Evolutionary conservation across 2,329 filamentous ascomycete genomes (phyloP).

Genomic region (Trichophaea hybrida): DNA sequence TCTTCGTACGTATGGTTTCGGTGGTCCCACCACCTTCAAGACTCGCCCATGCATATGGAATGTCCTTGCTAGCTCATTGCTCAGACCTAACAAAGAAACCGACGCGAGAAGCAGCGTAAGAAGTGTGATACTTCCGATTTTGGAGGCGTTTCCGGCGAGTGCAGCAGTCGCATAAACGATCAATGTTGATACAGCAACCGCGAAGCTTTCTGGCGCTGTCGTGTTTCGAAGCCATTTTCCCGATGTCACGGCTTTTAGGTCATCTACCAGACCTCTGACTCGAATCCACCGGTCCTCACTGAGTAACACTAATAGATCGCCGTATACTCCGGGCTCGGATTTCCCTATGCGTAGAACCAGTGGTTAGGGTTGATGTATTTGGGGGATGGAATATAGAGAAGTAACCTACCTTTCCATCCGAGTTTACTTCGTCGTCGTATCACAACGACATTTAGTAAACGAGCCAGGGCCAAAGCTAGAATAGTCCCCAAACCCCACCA

Average conservation of each 20-base stretch:
- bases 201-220: slow-evolving; percentile 38
- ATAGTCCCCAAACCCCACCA: slow-evolving; percentile 41
- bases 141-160: slow-evolving; percentile 42
- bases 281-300: slow-evolving; percentile 39
- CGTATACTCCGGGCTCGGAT: slow-evolving; percentile 30
- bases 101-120: slow-evolving; percentile 40
- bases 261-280: slow-evolving; percentile 41
- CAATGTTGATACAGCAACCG: slow-evolving; percentile 42
- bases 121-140: slow-evolving; percentile 40
- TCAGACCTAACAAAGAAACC: slow-evolving; percentile 40
- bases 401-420: slow-evolving; percentile 32
- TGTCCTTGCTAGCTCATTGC: slow-evolving; percentile 38
- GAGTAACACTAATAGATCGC: slow-evolving; percentile 42
- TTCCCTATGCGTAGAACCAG: not conserved
- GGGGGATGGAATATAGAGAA: not conserved
- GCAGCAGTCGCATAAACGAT: slow-evolving; percentile 45
- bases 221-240: slow-evolving; percentile 42
- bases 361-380: not conserved
- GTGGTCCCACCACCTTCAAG: slow-evolving; percentile 26
- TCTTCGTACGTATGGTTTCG: slow-evolving; percentile 29
- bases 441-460: slow-evolving; percentile 42
- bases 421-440: slow-evolving; percentile 38
- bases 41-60: slow-evolving; percentile 41
- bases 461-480: slow-evolving; percentile 39
- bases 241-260: slow-evolving; percentile 46